These are phyloP conservation scores for Leucocoprinus sp. DNA, from an alignment of 768 basidiomycete species.

Conservation along the genomic window DNA sequence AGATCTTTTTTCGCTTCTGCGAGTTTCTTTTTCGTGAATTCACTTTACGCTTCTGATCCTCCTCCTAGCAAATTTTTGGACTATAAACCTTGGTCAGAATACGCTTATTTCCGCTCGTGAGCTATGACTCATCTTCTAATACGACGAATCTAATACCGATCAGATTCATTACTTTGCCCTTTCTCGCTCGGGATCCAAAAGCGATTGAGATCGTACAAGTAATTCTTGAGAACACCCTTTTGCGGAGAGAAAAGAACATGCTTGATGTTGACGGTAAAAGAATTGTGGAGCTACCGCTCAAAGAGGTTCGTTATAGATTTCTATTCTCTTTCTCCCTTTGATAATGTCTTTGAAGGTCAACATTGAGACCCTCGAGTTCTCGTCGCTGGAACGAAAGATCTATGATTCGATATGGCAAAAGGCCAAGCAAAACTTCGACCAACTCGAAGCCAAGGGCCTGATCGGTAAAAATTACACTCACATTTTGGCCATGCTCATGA, in stretches of 20 bases:
- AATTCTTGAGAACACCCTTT: conserved; percentile 79
- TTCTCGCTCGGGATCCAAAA: conserved; percentile 84
- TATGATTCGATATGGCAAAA: conserved; percentile 82
- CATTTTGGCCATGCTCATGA: conserved; percentile 92
- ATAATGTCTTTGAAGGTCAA: conserved; percentile 34
- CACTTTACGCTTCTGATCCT: not conserved
- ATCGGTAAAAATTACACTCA: conserved; percentile 77
- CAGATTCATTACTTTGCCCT: conserved; percentile 88
- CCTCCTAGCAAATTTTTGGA: conserved; percentile 59
- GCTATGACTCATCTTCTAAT: conserved; percentile 18
- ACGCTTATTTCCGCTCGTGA: conserved; percentile 84
- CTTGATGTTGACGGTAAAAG: conserved; percentile 75
- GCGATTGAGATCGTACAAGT: conserved; percentile 94
- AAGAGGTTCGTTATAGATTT: conserved; percentile 46
- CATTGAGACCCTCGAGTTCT: conserved; percentile 74
- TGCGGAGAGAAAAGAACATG: conserved; percentile 93
- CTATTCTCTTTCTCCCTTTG: not conserved
- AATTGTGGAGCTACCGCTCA: conserved; percentile 83
- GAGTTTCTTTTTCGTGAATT: conserved; percentile 13
- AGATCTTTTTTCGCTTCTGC: conserved; percentile 83
- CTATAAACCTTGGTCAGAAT: conserved; percentile 75
- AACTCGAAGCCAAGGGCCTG: conserved; percentile 69
- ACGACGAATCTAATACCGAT: conserved; percentile 1
- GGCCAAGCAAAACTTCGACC: conserved; percentile 75
- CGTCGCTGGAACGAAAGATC: conserved; percentile 71